A percentile compares a stretch with the other conserved stretches of the same genome.
phyloP scores from a whole-genome alignment of 1,139 yeast species.

The Suhomyces wounanorum region DNA sequence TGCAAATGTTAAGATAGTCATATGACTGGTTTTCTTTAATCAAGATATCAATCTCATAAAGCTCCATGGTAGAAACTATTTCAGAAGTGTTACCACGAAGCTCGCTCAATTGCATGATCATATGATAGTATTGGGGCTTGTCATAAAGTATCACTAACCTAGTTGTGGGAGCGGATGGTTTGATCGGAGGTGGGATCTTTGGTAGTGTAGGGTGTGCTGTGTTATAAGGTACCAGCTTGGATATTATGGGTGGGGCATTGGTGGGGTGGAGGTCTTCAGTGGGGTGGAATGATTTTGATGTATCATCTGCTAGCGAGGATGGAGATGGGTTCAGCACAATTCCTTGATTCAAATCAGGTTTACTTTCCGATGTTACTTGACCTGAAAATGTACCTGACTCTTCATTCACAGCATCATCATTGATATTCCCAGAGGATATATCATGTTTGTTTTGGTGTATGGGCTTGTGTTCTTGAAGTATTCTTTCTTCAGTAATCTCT shows the following conservation, averaged over 20 bases:
- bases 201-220: background rate
- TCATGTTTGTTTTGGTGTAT: background rate
- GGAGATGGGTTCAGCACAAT: background rate
- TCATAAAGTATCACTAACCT: conserved; percentile 37
- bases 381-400: background rate
- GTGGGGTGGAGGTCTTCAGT: background rate
- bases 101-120: conserved; percentile 31
- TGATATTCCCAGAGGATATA: background rate
- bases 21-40: conserved; percentile 19
- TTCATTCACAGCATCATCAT: background rate
- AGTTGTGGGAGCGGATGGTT: conserved; percentile 13
- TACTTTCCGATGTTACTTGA: background rate
- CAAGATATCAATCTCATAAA: conserved; percentile 20
- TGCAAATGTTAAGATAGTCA: conserved; percentile 34
- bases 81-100: conserved; percentile 24
- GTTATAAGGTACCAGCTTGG: background rate
- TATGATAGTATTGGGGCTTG: conserved; percentile 32
- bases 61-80: conserved; percentile 25
- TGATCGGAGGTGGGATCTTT: background rate
- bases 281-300: background rate
- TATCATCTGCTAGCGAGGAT: background rate
- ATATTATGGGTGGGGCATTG: background rate
- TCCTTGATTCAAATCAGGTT: background rate
- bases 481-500: background rate
- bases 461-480: background rate